Percentiles rank a stretch among this genome's conserved stretches.
Conservation (phyloP, 2,329 filamentous ascomycete species). For the Sarocladium brachiariae region DNA sequence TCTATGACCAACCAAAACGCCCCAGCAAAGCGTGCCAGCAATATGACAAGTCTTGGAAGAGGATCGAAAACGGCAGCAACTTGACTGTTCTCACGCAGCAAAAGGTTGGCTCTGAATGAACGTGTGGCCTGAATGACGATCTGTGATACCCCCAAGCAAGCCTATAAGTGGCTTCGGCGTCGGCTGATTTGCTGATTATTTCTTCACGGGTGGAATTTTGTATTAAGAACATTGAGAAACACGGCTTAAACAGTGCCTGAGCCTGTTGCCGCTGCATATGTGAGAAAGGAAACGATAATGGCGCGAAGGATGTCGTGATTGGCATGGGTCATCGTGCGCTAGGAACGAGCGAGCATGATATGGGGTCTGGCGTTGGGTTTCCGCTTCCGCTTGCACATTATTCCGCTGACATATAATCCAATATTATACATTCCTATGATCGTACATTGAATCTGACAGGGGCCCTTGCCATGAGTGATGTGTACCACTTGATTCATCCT, state of each 20-base stretch:
- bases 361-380: neutral
- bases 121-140: conserved; percentile 9
- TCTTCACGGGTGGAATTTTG: neutral
- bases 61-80: conserved; percentile 28
- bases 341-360: conserved; percentile 8
- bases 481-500: too few species aligned
- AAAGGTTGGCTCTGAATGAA: neutral
- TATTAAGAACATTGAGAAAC: neutral
- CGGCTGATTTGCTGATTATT: neutral
- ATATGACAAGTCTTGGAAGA: conserved; percentile 24
- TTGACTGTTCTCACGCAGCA: conserved; percentile 14
- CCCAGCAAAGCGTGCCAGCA: conserved; percentile 27
- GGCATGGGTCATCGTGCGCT: too few species aligned
- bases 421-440: neutral
- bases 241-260: neutral
- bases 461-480: neutral
- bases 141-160: conserved; percentile 31
- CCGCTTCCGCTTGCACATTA: neutral
- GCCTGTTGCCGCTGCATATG: neutral
- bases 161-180: neutral
- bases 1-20: conserved; percentile 25
- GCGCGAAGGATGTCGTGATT: too few species aligned
- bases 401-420: neutral
- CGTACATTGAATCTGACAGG: neutral
- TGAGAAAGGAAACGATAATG: too few species aligned